phyloP scores from a whole-genome alignment of 352 stramenopile species.

The Lagenidium sp. region DNA sequence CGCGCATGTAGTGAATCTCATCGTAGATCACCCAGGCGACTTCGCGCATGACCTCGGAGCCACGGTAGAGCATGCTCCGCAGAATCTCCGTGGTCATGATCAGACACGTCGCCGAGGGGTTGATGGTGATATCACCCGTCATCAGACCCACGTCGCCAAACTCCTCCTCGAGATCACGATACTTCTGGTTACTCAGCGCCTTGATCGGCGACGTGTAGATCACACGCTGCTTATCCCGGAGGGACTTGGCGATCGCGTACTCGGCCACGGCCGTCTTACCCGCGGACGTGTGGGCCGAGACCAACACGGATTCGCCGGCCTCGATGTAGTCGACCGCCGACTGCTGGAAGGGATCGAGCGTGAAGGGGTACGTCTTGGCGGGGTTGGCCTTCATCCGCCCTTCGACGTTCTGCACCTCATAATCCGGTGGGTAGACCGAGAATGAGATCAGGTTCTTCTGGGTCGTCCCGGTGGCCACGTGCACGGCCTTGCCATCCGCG shows the following conservation, averaged over 20 bases:
- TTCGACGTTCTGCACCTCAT: conserved; percentile 32
- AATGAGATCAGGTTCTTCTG: conserved; percentile 96
- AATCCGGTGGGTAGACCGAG: conserved; percentile 83
- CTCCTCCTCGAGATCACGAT: conserved; percentile 94
- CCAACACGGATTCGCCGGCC: conserved; percentile 95
- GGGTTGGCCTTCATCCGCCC: conserved; percentile 56
- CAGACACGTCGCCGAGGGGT: conserved; percentile 95
- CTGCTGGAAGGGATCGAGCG: conserved; percentile 98
- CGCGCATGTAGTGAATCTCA: conserved; percentile 99
- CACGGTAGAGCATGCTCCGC: conserved; percentile 97
- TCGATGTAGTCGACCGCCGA: conserved; percentile 96
- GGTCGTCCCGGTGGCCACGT: conserved; percentile 90
- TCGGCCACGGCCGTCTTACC: conserved; percentile 97
- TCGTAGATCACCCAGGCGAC: conserved; percentile 99
- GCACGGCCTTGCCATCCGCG: conserved; percentile 30
- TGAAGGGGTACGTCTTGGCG: conserved; percentile 98
- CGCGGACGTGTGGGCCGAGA: conserved; percentile 98
- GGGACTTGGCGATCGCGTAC: conserved; percentile 98
- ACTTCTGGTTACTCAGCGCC: conserved; percentile 99
- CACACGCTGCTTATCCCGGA: conserved; percentile 89
- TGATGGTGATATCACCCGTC: conserved; percentile 99
- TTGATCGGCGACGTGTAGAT: conserved; percentile 99
- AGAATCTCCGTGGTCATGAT: conserved; percentile 99
- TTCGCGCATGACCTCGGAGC: conserved; percentile 97
- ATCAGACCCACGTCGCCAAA: conserved; percentile 97